Evolutionary conservation across 176 grass and related monocot species (phyloP).

Genomic region (Carex parvula): DNA sequence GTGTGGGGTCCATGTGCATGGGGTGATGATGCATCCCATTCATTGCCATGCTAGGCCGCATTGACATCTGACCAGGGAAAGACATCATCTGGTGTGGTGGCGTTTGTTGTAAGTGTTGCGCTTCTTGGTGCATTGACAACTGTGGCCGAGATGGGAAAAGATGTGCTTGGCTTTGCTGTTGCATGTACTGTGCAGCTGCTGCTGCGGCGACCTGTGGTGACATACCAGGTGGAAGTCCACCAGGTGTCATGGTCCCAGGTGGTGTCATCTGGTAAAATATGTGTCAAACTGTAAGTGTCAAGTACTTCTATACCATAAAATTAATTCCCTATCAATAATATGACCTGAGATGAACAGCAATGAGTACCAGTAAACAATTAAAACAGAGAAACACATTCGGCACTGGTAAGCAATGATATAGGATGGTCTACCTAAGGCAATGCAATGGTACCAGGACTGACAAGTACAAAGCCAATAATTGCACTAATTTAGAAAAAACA

Average conservation of each 20-base stretch:
- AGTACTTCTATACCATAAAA: neutral
- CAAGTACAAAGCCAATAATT: neutral
- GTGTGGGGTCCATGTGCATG: constrained; percentile 48
- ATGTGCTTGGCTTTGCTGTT: constrained; percentile 63
- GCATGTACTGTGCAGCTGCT: constrained; percentile 62
- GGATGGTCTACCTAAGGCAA: neutral
- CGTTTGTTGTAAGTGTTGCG: constrained; percentile 20
- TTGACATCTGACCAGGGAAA: constrained; percentile 56
- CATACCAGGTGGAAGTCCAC: constrained; percentile 79
- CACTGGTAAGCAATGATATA: neutral
- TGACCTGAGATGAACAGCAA: neutral
- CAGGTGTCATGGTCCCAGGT: constrained; percentile 56
- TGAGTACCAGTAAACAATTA: neutral
- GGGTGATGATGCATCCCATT: constrained; percentile 69
- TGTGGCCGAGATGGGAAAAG: constrained; percentile 26
- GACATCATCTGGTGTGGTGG: constrained; percentile 28
- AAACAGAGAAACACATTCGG: neutral
- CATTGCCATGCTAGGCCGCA: constrained; percentile 47
- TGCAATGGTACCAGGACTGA: neutral
- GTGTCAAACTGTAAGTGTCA: neutral
- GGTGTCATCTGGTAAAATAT: constrained; percentile 47
- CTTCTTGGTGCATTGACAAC: constrained; percentile 13
- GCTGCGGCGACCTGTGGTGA: constrained; percentile 73
- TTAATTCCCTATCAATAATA: neutral
- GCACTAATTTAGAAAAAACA: neutral